Evolutionary conservation across 495 filamentous ascomycete genomes (phyloP).

Genomic region (Physcia stellaris): DNA sequence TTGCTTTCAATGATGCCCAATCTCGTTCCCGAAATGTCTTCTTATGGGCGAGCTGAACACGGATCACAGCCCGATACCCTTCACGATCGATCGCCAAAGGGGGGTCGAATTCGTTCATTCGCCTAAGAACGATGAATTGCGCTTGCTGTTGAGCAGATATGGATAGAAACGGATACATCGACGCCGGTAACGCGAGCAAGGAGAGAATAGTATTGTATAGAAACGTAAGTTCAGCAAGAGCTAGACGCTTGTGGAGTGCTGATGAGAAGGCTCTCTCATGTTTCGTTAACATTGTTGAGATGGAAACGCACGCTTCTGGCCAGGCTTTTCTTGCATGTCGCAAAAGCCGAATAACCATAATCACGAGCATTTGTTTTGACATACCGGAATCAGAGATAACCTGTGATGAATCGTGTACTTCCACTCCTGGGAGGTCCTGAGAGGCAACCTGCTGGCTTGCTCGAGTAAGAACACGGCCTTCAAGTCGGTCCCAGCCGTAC

Average conservation of each 20-base stretch:
- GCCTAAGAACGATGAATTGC: conserved; percentile 47
- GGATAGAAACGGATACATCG: conserved; percentile 33
- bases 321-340: conserved; percentile 43
- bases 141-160: conserved; percentile 40
- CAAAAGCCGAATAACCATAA: conserved; percentile 38
- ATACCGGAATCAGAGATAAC: conserved; percentile 13
- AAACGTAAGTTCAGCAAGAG: conserved; percentile 16
- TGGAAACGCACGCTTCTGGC: conserved; percentile 38
- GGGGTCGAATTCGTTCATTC: conserved; percentile 45
- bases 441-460: conserved; percentile 8
- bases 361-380: conserved; percentile 16
- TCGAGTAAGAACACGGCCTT: background rate
- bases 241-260: conserved; percentile 4
- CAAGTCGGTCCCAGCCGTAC: conserved; percentile 8
- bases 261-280: background rate
- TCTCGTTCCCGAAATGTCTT: conserved; percentile 46
- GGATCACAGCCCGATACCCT: conserved; percentile 48
- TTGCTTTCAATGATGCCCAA: conserved; percentile 44
- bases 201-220: conserved; percentile 39
- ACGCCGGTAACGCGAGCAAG: conserved; percentile 39
- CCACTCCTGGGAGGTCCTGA: background rate
- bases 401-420: background rate
- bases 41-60: conserved; percentile 47
- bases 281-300: conserved; percentile 22
- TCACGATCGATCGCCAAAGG: conserved; percentile 40